phyloP scores from a whole-genome alignment of 345 rosid genomes.

The Rhodamnia rubescens region DNA sequence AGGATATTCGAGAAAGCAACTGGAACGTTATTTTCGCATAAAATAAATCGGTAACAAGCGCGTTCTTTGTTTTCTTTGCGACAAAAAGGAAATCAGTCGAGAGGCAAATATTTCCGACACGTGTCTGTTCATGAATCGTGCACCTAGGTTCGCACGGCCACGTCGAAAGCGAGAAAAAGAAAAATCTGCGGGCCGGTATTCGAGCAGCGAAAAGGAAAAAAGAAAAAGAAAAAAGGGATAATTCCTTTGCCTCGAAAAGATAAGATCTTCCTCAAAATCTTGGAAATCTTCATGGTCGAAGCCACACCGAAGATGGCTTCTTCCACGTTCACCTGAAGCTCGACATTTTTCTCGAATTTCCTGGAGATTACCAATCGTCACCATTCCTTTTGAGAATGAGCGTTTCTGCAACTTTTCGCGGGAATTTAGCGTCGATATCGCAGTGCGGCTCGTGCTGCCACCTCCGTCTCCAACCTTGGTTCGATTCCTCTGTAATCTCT shows the following conservation, averaged over 20 bases:
- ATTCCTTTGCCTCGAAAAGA: not conserved
- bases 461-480: constrained; percentile 42
- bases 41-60: too few species aligned
- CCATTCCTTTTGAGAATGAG: constrained; percentile 21
- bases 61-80: too few species aligned
- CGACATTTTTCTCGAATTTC: not conserved
- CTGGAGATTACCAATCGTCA: not conserved
- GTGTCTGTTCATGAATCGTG: not conserved
- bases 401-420: constrained; percentile 39
- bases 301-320: not conserved
- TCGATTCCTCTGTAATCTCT: constrained; percentile 26
- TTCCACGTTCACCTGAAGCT: not conserved
- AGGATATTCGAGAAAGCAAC: too few species aligned
- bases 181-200: not conserved
- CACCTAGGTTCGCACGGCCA: not conserved
- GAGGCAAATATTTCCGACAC: not conserved
- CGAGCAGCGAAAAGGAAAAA: too few species aligned
- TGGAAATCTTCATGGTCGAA: not conserved
- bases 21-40: too few species aligned
- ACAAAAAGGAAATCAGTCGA: not conserved
- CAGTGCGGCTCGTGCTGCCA: constrained; percentile 44
- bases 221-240: not conserved
- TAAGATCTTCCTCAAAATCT: not conserved
- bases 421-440: constrained; percentile 30
- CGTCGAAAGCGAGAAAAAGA: not conserved